Conservation (phyloP, 1,139 yeast species). For the Hyphopichia buzzinii region DNA sequence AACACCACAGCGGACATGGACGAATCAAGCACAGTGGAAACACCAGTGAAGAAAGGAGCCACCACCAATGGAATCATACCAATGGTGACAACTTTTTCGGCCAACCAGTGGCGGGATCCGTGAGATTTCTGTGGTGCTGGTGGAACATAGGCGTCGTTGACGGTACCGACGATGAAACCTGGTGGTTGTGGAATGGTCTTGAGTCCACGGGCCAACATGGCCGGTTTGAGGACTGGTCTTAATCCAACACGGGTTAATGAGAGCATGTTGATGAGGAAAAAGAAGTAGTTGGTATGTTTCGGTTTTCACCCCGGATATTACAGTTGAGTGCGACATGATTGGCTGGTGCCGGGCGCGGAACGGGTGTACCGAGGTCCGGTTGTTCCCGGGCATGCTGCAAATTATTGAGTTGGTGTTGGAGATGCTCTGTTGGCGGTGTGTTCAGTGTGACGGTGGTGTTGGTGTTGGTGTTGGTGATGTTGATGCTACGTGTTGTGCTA, state of each 20-base stretch:
- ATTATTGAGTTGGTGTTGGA: too few relatives aligned
- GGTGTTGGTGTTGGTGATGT: too few relatives aligned
- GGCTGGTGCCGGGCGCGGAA: too few relatives aligned
- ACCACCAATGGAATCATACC: conserved; percentile 64
- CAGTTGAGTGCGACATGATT: conserved; percentile 2
- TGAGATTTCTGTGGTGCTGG: conserved; percentile 56
- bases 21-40: conserved; percentile 54
- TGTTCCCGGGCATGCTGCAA: too few relatives aligned
- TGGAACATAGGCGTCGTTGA: conserved; percentile 67
- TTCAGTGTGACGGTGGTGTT: too few relatives aligned
- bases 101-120: conserved; percentile 75
- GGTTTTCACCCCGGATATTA: conserved; percentile 5
- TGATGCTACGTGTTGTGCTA: too few relatives aligned
- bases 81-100: conserved; percentile 58
- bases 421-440: too few relatives aligned
- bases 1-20: conserved; percentile 53
- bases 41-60: conserved; percentile 60
- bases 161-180: conserved; percentile 70
- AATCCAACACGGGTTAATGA: conserved; percentile 5
- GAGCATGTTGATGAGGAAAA: not conserved
- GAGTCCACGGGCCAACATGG: conserved; percentile 22
- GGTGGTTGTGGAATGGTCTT: conserved; percentile 60
- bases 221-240: conserved; percentile 15
- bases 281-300: not conserved
- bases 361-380: too few relatives aligned